A percentile compares a stretch with the other conserved stretches of the same genome.
These are phyloP conservation scores for Trametes punicea DNA, from an alignment of 768 basidiomycete species.

Conservation along the genomic window DNA sequence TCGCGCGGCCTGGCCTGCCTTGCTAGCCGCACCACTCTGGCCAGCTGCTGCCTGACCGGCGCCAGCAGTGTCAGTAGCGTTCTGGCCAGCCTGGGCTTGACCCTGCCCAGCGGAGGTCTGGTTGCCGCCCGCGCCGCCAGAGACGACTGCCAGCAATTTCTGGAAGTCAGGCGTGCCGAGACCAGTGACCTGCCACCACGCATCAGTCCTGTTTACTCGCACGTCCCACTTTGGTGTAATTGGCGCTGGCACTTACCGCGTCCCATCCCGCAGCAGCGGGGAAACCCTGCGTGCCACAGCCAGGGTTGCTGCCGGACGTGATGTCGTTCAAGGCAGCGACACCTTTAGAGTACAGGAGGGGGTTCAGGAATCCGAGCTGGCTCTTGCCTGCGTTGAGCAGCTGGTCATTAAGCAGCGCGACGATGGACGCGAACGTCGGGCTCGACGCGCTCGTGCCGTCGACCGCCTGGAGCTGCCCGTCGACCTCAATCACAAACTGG, in stretches of 20 bases:
- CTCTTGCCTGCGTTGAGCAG: constrained; percentile 30
- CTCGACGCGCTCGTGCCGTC: constrained; percentile 35
- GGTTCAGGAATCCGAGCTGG: constrained; percentile 36
- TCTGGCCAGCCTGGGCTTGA: neutral
- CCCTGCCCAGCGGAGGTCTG: neutral
- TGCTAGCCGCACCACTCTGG: neutral
- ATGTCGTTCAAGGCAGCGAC: constrained; percentile 29
- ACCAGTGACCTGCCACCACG: constrained; percentile 50
- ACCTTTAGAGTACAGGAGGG: constrained; percentile 21
- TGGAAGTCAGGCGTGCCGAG: constrained; percentile 63
- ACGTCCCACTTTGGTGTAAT: neutral
- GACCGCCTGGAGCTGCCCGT: constrained; percentile 23
- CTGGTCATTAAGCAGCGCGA: constrained; percentile 35
- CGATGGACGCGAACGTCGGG: constrained; percentile 34
- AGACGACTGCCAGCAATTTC: constrained; percentile 19
- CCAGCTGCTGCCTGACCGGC: neutral
- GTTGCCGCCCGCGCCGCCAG: constrained; percentile 5
- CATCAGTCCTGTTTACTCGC: neutral
- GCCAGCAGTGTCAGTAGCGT: neutral
- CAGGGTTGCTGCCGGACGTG: constrained; percentile 24
- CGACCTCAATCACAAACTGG: constrained; percentile 41
- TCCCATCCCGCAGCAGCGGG: constrained; percentile 33
- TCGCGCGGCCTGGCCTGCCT: neutral
- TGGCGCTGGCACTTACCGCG: constrained; percentile 31
- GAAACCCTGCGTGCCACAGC: constrained; percentile 34